Base-by-base conservation (phyloP, 2,329 filamentous ascomycete genomes). In the Nemania sp. region DNA sequence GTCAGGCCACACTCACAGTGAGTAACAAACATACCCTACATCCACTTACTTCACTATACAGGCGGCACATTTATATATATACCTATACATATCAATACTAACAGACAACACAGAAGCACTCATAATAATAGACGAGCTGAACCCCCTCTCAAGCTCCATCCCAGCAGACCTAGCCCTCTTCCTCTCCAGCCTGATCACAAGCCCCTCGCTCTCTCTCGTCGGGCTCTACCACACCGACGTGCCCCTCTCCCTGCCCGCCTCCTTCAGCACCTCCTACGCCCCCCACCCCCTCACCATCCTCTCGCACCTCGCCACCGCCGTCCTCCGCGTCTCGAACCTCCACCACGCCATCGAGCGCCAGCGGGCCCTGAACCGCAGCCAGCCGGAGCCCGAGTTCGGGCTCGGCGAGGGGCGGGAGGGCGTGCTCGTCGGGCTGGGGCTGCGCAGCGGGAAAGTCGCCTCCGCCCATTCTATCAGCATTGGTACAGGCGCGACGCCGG, bases 161-260 rank as follows among this genome's bases (percentile, higher is more conserved):
- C 83, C 87, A 1, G 84, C 89, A 41, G 84, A 87, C 69, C 83
- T 93, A 10, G 87, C 89, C 15, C 82, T 85, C 64, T 94, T 93
- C 77, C 89, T 96, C 58, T 92, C 90, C 26, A 88, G 87, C 64
- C 85, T 90, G 66, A 81, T 90, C 69, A 87, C 93, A 73, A 84
- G 86, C 2, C 91, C 93, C 0, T 77, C 83, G 32, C 87, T 90
- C 41, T 94, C 92, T 5, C 85, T 98, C 49, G 83, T 98, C 6
- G 90, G 90, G 51, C 88, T 92, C 67, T 97, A 97, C 79, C 96
- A 98, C 82, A 84, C 87, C 60, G 95, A 98, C 80, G 86, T 95
- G 3, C 91, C 93, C 0, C 79, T 89, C 27, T 73, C 82, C 62
- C 79, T 77, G 4, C 71, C 78, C 15, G 26, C 63, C n/a, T 72